A percentile compares a stretch with the other conserved stretches of the same genome.
These are phyloP conservation scores for Xerophyta viscosa DNA, from an alignment of 106 monocot species.

Conservation along the genomic window DNA sequence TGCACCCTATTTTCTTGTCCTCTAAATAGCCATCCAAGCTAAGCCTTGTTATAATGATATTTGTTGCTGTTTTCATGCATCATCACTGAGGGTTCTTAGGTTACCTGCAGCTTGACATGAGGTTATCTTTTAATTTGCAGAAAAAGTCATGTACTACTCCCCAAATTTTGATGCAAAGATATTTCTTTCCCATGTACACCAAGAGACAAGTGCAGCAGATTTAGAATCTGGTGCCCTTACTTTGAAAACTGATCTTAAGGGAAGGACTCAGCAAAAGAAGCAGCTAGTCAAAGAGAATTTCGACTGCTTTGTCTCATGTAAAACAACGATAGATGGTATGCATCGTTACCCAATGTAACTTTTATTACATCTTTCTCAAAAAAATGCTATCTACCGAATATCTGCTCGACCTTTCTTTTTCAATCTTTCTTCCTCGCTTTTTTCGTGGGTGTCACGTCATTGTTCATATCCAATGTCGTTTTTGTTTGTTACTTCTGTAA, in stretches of 20 bases:
- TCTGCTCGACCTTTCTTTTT: too few species aligned
- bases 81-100: too few species aligned
- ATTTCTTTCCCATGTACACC: slow-evolving; percentile 85
- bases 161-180: slow-evolving; percentile 84
- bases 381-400: too few species aligned
- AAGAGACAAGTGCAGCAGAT: slow-evolving; percentile 80
- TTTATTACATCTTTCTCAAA: too few species aligned
- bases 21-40: too few species aligned
- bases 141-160: slow-evolving; percentile 83
- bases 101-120: slow-evolving; percentile 1
- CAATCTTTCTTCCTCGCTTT: too few species aligned
- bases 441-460: too few species aligned
- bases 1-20: too few species aligned
- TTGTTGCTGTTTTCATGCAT: too few species aligned
- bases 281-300: slow-evolving; percentile 98
- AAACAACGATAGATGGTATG: slow-evolving; percentile 97
- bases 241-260: slow-evolving; percentile 85
- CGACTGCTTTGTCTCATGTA: slow-evolving; percentile 99
- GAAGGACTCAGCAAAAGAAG: slow-evolving; percentile 94
- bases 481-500: too few species aligned
- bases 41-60: too few species aligned
- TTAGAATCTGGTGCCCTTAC: slow-evolving; percentile 83
- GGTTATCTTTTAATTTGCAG: slow-evolving; percentile 38
- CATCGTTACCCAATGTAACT: neutral
- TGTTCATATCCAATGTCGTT: too few species aligned